Evolutionary conservation across 1,139 yeast genomes (phyloP).

Genomic region (Nakaseomyces glabratus): DNA sequence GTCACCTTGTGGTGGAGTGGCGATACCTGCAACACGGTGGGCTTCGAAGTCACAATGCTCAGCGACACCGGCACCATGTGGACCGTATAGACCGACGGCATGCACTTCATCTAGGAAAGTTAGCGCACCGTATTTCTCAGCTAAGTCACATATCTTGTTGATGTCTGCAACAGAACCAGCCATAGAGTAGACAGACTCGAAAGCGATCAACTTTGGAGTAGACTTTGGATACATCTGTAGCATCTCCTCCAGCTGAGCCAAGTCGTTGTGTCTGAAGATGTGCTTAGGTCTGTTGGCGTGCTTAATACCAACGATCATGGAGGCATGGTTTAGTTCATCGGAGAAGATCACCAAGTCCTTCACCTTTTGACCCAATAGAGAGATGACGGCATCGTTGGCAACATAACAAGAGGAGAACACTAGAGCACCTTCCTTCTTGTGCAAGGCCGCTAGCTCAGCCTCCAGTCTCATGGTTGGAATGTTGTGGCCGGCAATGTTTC

Average conservation of each 20-base stretch:
- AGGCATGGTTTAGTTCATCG: conserved; percentile 91
- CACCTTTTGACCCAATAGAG: conserved; percentile 82
- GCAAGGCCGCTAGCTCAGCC: conserved; percentile 78
- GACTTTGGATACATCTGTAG: conserved; percentile 73
- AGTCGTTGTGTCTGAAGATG: conserved; percentile 83
- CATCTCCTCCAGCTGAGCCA: conserved; percentile 68
- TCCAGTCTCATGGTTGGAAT: conserved; percentile 78
- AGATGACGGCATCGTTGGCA: conserved; percentile 93
- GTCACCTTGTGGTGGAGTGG: conserved; percentile 33
- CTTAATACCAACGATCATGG: conserved; percentile 92
- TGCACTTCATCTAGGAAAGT: conserved; percentile 97
- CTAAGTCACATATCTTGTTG: conserved; percentile 85
- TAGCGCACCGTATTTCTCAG: conserved; percentile 93
- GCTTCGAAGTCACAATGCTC: conserved; percentile 87
- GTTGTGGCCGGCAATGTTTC: conserved; percentile 98
- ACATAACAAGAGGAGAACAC: conserved; percentile 94
- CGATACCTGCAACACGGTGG: conserved; percentile 61
- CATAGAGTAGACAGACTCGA: conserved; percentile 96
- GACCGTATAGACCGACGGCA: conserved; percentile 98
- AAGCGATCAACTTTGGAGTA: conserved; percentile 89
- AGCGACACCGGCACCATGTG: conserved; percentile 99
- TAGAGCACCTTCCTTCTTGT: conserved; percentile 89
- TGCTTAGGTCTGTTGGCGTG: conserved; percentile 87
- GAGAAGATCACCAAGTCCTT: conserved; percentile 86
- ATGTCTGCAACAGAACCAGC: conserved; percentile 96